Conservation (phyloP, 495 filamentous ascomycete genomes). For the Glutinoglossum americanum region DNA sequence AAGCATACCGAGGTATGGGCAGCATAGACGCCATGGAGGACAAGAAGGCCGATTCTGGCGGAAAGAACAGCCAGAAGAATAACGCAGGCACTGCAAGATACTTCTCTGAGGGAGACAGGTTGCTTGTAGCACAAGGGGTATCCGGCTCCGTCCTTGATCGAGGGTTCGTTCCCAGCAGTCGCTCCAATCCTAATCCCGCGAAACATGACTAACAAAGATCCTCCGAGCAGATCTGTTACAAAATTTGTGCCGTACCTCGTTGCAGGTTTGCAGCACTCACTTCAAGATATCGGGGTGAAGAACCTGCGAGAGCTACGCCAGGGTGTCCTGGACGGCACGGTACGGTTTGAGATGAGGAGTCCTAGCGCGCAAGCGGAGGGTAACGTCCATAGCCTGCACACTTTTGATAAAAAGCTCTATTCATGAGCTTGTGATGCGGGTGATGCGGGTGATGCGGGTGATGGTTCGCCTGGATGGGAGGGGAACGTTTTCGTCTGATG, state of each 20-base stretch:
- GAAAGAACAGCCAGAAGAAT: slow-evolving; percentile 56
- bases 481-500: too few species aligned
- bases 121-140: slow-evolving; percentile 93
- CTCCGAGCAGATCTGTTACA: slow-evolving; percentile 39
- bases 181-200: neutral
- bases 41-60: slow-evolving; percentile 56
- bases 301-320: slow-evolving; percentile 57
- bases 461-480: too few species aligned
- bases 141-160: slow-evolving; percentile 43
- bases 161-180: slow-evolving; percentile 17
- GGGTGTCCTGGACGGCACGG: slow-evolving; percentile 49
- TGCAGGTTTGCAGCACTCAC: slow-evolving; percentile 84
- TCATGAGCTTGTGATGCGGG: slow-evolving; percentile 21
- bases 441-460: slow-evolving; percentile 13
- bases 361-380: slow-evolving; percentile 90
- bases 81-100: slow-evolving; percentile 96
- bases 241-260: slow-evolving; percentile 93
- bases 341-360: slow-evolving; percentile 84
- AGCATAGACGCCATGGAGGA: slow-evolving; percentile 98
- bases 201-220: neutral
- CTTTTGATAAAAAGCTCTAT: slow-evolving; percentile 98
- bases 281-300: slow-evolving; percentile 82
- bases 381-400: slow-evolving; percentile 86
- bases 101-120: slow-evolving; percentile 87
- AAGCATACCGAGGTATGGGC: slow-evolving; percentile 98